Conservation (phyloP, 176 grass and related monocot genomes). For the Ensete glaucum region DNA sequence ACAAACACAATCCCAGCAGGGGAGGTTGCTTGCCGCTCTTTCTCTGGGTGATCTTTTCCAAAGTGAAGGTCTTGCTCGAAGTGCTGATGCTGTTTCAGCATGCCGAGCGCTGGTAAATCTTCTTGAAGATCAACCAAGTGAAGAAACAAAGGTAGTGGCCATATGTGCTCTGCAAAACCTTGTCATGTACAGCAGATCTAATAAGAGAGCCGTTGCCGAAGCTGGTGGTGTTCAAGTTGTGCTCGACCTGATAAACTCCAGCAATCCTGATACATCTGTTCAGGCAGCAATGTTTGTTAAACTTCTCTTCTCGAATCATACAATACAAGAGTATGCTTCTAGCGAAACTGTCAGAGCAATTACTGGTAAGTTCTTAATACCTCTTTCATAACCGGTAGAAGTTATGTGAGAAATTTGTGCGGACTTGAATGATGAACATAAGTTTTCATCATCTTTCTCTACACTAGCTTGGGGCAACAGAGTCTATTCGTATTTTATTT, state of each 20-base stretch:
- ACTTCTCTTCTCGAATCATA: slow-evolving; percentile 95
- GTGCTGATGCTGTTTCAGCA: slow-evolving; percentile 85
- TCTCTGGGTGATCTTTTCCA: slow-evolving; percentile 98
- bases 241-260: slow-evolving; percentile 93
- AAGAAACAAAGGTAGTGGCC: slow-evolving; percentile 99
- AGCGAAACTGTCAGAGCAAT: slow-evolving; percentile 98
- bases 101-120: slow-evolving; percentile 97
- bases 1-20: slow-evolving; percentile 96
- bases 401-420: not conserved
- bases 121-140: slow-evolving; percentile 98
- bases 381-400: not conserved
- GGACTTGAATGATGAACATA: not conserved
- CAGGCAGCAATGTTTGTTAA: slow-evolving; percentile 99
- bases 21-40: slow-evolving; percentile 93
- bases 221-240: slow-evolving; percentile 96
- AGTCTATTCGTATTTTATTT: not conserved
- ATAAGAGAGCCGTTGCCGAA: slow-evolving; percentile 99
- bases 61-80: slow-evolving; percentile 87
- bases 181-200: slow-evolving; percentile 96
- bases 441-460: not conserved
- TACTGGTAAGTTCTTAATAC: slow-evolving; percentile 51
- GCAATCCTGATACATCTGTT: slow-evolving; percentile 99
- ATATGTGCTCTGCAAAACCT: slow-evolving; percentile 98
- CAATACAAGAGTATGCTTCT: slow-evolving; percentile 97
- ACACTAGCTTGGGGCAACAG: not conserved